Evolutionary conservation across 306 rosid species (phyloP), one percentile per base, ranked within the genome.

Genomic region (Parietaria judaica): DNA sequence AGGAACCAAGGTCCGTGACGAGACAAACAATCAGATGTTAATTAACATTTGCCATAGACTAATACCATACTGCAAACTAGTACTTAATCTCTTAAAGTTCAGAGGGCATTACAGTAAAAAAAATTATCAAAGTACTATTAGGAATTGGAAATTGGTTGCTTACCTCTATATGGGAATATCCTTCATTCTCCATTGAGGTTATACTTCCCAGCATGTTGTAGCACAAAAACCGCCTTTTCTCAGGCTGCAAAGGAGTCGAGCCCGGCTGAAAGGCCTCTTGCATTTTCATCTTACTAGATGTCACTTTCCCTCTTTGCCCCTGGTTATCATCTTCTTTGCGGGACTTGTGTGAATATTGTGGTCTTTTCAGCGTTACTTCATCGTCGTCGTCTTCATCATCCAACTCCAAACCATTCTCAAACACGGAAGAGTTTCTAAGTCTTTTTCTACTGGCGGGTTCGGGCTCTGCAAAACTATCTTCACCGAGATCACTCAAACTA

Each of bases 241-340:
- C 99, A 14, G 82, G 80, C 79, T 79, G 95, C 54, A 70, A 66
- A 23, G 95, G 99, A 66, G 97, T 88, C 6, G 89, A 78, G 36
- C 99, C 96, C 38, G 95, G 85, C 73, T 92, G 99, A 84, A 88
- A 92, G 61, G 95, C 81, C 72, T 72, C 95, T 73, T 86, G 99
- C 88, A 81, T 78, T 78, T 76, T 88, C 10, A 70, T 0, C 72
- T 69, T 82, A 35, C 74, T 60, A 51, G 80, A 61, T 54, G 64
- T 56, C 71, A 68, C 51, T 46, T 64, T 68, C 71, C 77, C 70
- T 69, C 67, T 75, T 51, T 50, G 68, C 71, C 65, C 86, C 55
- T 65, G 76, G 52, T 68, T 72, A 64, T 63, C 74, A 58, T 56
- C 77, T 60, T 72, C 80, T 73, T 67, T 69, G 23, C 68, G 78